These are phyloP conservation scores for Funneliformis geosporum DNA, from an alignment of 192 early-diverging fungal genomes.

Conservation along the genomic window DNA sequence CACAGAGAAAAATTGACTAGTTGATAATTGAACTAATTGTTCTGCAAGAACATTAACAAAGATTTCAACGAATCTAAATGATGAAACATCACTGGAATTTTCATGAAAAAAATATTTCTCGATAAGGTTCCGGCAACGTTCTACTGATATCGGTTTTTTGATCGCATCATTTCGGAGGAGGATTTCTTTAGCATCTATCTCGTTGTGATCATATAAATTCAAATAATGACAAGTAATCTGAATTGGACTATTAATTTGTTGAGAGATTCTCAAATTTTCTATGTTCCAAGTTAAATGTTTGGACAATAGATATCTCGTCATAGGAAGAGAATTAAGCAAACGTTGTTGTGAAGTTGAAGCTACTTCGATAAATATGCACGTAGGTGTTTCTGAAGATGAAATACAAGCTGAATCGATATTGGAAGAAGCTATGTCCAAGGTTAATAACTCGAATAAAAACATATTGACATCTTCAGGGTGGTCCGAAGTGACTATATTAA, in stretches of 20 bases:
- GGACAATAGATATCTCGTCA: not conserved
- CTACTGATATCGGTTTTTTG: not conserved
- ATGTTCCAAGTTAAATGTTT: conserved; percentile 31
- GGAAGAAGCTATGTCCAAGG: conserved; percentile 21
- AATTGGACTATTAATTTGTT: conserved; percentile 20
- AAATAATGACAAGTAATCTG: conserved; percentile 31
- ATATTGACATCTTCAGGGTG: conserved; percentile 30
- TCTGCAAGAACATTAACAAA: no score
- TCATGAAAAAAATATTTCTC: no score
- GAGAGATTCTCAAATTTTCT: conserved; percentile 12
- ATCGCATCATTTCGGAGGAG: not conserved
- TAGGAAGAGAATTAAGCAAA: conserved; percentile 27
- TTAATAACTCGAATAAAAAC: conserved; percentile 32
- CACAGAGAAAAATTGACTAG: not conserved
- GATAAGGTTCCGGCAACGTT: conserved; percentile 17
- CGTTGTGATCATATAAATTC: not conserved
- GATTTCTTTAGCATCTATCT: conserved; percentile 16
- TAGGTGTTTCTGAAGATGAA: not conserved
- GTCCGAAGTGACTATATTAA: conserved; percentile 23
- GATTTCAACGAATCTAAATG: conserved; percentile 4
- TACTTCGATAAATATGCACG: conserved; percentile 24
- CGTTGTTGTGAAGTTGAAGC: conserved; percentile 31
- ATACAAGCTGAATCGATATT: conserved; percentile 3
- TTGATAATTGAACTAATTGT: conserved; percentile 11
- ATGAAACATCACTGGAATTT: no score